Conservation (phyloP, 192 early-diverging fungal species). For the Chytriomyces sp. region DNA sequence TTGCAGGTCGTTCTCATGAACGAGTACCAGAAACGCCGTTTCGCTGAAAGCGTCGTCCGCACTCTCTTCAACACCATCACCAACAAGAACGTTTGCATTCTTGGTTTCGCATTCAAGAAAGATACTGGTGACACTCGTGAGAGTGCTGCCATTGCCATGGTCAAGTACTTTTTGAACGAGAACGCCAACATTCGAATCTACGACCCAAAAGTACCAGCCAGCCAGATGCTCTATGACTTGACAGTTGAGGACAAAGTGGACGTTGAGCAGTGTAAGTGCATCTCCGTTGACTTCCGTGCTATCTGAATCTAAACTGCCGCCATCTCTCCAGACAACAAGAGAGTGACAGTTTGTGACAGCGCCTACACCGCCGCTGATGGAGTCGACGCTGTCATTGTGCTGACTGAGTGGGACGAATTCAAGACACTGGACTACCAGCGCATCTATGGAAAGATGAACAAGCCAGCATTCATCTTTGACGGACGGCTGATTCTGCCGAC, state of each 20-base stretch:
- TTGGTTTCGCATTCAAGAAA: constrained; percentile 96
- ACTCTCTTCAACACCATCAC: constrained; percentile 80
- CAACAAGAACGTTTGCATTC: constrained; percentile 76
- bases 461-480: constrained; percentile 89
- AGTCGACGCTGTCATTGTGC: constrained; percentile 79
- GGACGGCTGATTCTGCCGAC: constrained; percentile 82
- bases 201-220: constrained; percentile 84
- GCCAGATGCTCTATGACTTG: constrained; percentile 75
- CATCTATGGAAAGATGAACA: constrained; percentile 75
- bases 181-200: constrained; percentile 79
- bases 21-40: constrained; percentile 88
- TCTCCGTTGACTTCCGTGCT: constrained; percentile 37
- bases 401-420: constrained; percentile 94
- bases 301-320: neutral
- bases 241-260: constrained; percentile 45
- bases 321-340: constrained; percentile 55
- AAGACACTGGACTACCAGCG: constrained; percentile 72
- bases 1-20: constrained; percentile 78
- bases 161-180: constrained; percentile 79
- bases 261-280: constrained; percentile 43
- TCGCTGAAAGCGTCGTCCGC: constrained; percentile 73
- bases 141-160: constrained; percentile 86
- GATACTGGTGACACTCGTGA: constrained; percentile 93
- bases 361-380: constrained; percentile 74
- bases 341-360: constrained; percentile 64